phyloP scores from a whole-genome alignment of 371 early-diverging fungal species.

The Mortierella sp. region DNA sequence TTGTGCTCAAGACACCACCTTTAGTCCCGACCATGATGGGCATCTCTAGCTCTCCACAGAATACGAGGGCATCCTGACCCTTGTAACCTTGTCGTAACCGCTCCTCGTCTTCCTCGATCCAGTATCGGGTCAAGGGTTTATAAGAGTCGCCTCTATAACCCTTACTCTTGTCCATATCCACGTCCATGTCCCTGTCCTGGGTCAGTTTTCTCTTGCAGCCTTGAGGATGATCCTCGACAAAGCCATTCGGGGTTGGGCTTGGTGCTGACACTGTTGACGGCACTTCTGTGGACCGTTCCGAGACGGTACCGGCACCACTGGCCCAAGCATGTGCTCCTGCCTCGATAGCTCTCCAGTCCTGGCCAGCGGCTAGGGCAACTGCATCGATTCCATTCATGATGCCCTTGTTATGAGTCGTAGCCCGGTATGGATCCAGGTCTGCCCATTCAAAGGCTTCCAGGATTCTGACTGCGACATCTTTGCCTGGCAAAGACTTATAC shows the following conservation, averaged over 20 bases:
- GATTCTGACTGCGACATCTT: constrained; percentile 65
- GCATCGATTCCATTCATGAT: constrained; percentile 83
- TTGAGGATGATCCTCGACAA: not conserved
- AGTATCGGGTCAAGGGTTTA: constrained; percentile 70
- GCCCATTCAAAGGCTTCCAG: constrained; percentile 77
- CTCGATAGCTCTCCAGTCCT: constrained; percentile 82
- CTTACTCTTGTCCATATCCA: not conserved
- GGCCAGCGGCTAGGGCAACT: constrained; percentile 78
- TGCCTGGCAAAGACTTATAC: constrained; percentile 68
- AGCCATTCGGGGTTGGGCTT: not conserved
- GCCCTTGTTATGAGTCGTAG: constrained; percentile 80
- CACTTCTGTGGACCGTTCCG: constrained; percentile 22
- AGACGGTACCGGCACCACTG: constrained; percentile 52
- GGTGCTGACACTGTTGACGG: not conserved
- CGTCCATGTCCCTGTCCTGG: not conserved
- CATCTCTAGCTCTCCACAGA: constrained; percentile 75
- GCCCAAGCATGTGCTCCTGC: constrained; percentile 77
- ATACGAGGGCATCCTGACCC: constrained; percentile 49
- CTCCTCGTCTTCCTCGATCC: constrained; percentile 64
- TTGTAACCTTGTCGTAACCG: constrained; percentile 22
- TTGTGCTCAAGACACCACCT: constrained; percentile 76
- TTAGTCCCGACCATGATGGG: constrained; percentile 76
- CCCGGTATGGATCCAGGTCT: constrained; percentile 71
- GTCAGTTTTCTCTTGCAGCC: constrained; percentile 13
- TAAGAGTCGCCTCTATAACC: constrained; percentile 54